Evolutionary conservation across 2,329 filamentous ascomycete genomes (phyloP).

Genomic region (Trichoderma afroharzianum): DNA sequence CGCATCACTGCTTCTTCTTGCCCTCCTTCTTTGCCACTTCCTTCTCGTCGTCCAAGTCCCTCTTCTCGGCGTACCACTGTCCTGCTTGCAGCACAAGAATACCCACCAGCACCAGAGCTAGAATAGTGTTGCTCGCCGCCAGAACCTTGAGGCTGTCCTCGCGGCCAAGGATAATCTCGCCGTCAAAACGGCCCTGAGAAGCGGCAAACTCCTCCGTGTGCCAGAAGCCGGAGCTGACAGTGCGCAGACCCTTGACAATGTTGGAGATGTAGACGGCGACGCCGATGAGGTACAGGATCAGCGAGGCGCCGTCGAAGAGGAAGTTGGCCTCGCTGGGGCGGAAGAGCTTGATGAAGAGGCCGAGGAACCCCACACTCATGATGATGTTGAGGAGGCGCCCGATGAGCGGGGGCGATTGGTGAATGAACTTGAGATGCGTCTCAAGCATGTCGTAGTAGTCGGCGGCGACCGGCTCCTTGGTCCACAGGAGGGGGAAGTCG

Average conservation of each 20-base stretch:
- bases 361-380: conserved; percentile 79
- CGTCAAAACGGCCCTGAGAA: conserved; percentile 44
- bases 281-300: conserved; percentile 80
- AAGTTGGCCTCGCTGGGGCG: conserved; percentile 89
- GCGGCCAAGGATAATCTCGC: conserved; percentile 68
- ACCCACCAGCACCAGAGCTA: conserved; percentile 87
- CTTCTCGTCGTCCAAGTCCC: conserved; percentile 77
- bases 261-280: conserved; percentile 93
- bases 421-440: conserved; percentile 83
- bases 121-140: conserved; percentile 91
- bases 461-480: conserved; percentile 59
- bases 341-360: conserved; percentile 94
- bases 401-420: conserved; percentile 88
- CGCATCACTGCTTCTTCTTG: conserved; percentile 37
- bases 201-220: conserved; percentile 38
- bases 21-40: conserved; percentile 49
- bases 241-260: conserved; percentile 89
- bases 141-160: conserved; percentile 91
- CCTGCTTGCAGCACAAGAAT: conserved; percentile 91
- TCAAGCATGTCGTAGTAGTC: conserved; percentile 82
- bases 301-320: conserved; percentile 83
- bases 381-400: conserved; percentile 91
- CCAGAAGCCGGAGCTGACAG: conserved; percentile 71
- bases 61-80: conserved; percentile 97
- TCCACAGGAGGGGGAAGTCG: conserved; percentile 87